A percentile compares a stretch with the other conserved stretches of the same genome.
Conservation (phyloP, 2,329 filamentous ascomycete genomes). For the Cladophialophora bantiana region DNA sequence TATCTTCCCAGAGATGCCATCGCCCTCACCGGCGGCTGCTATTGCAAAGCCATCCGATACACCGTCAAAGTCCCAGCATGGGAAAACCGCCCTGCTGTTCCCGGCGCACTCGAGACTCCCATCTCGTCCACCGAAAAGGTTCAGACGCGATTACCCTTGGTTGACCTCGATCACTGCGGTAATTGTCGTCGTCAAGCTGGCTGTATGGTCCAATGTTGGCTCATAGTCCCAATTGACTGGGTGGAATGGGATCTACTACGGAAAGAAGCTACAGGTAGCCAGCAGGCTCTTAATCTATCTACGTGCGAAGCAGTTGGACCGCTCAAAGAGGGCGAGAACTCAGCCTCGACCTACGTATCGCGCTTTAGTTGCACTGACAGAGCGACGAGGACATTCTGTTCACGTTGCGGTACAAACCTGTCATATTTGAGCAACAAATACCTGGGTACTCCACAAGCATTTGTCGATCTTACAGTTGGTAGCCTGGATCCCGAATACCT, state of each 20-base stretch:
- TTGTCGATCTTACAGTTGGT: conserved; percentile 41
- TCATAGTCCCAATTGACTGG: conserved; percentile 43
- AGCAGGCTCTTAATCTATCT: conserved; percentile 23
- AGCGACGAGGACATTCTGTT: conserved; percentile 42
- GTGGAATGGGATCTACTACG: conserved; percentile 39
- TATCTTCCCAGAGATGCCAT: conserved; percentile 34
- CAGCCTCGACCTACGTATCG: conserved; percentile 30
- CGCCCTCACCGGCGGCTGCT: conserved; percentile 42
- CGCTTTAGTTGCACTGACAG: conserved; percentile 35
- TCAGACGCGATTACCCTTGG: conserved; percentile 36
- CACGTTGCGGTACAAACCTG: conserved; percentile 42
- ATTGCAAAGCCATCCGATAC: conserved; percentile 43
- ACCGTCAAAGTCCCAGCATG: conserved; percentile 40
- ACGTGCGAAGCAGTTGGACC: conserved; percentile 26
- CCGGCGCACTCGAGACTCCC: conserved; percentile 24
- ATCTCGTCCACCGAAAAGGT: conserved; percentile 32
- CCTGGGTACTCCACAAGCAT: conserved; percentile 27
- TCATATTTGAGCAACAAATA: conserved; percentile 30
- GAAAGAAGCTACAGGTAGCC: neutral
- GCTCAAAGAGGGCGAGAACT: conserved; percentile 19
- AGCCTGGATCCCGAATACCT: conserved; percentile 40
- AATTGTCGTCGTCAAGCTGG: conserved; percentile 37
- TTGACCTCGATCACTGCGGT: conserved; percentile 43
- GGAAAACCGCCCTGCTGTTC: conserved; percentile 31
- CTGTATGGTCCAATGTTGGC: conserved; percentile 41